A percentile compares a stretch with the other conserved stretches of the same genome.
Conservation (phyloP, 2,329 filamentous ascomycete species). For the Colletotrichum abscissum region DNA sequence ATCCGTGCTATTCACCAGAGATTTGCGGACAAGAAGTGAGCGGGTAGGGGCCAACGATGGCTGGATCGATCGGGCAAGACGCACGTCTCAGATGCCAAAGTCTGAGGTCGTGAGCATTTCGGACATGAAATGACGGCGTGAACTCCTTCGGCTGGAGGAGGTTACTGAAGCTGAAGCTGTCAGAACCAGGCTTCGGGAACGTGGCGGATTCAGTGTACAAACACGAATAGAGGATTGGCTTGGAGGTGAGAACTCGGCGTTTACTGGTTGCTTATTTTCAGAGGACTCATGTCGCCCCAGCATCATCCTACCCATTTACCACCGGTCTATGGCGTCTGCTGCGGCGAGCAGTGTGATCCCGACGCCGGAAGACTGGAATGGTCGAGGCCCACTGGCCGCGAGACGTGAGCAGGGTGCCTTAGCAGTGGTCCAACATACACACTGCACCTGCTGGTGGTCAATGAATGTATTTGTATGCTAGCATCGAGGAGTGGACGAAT, state of each 20-base stretch:
- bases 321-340: neutral
- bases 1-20: slow-evolving; percentile 73
- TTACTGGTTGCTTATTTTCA: slow-evolving; percentile 1
- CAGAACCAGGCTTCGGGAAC: neutral
- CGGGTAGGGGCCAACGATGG: neutral
- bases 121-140: neutral
- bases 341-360: neutral
- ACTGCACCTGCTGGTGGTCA: neutral
- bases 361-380: neutral
- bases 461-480: neutral
- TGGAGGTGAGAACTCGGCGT: slow-evolving; percentile 8
- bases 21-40: slow-evolving; percentile 49
- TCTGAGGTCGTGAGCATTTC: neutral
- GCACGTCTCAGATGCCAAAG: neutral
- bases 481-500: neutral
- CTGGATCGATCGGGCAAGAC: neutral
- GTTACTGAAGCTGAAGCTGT: neutral
- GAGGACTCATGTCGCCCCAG: neutral
- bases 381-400: too few relatives aligned
- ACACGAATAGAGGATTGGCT: neutral
- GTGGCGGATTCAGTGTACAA: neutral
- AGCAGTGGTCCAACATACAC: neutral
- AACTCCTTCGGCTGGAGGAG: neutral
- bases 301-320: neutral
- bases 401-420: neutral